These are phyloP conservation scores for Colletotrichum cereale DNA, from an alignment of 2,329 filamentous ascomycete genomes.

Conservation along the genomic window DNA sequence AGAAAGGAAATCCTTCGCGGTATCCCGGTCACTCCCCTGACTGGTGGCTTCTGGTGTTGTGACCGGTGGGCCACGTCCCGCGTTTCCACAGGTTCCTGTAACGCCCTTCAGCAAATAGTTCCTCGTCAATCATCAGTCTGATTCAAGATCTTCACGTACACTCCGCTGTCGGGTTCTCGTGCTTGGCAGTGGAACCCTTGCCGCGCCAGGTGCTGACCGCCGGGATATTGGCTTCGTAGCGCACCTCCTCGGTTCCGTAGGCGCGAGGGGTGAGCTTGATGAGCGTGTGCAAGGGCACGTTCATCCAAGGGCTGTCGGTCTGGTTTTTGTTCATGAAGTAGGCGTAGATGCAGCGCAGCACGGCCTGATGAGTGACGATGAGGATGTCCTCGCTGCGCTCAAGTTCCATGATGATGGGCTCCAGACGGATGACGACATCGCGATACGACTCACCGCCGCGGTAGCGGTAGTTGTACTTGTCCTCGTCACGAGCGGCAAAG, in stretches of 20 bases:
- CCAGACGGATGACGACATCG: constrained; percentile 96
- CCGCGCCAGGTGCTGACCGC: constrained; percentile 97
- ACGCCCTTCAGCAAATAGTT: constrained; percentile 19
- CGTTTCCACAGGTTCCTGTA: constrained; percentile 3
- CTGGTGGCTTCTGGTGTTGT: not conserved
- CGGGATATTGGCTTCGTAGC: constrained; percentile 90
- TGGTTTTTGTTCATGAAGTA: constrained; percentile 99
- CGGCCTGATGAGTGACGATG: constrained; percentile 97
- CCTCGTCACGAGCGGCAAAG: constrained; percentile 93
- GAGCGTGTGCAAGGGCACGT: constrained; percentile 93
- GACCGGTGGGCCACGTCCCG: not conserved
- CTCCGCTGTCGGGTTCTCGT: constrained; percentile 72
- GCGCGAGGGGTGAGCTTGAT: constrained; percentile 97
- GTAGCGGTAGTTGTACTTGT: constrained; percentile 99
- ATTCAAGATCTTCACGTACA: constrained; percentile 19
- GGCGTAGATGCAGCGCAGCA: constrained; percentile 95
- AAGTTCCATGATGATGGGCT: constrained; percentile 99
- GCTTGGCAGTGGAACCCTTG: constrained; percentile 92
- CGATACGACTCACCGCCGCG: constrained; percentile 95
- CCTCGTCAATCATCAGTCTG: not conserved
- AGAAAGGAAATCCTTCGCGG: constrained; percentile 24
- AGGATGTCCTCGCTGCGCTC: constrained; percentile 97
- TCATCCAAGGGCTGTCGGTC: constrained; percentile 96
- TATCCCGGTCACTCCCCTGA: not conserved
- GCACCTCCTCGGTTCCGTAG: constrained; percentile 91